These are phyloP conservation scores for Colletotrichum liaoningense DNA, from an alignment of 2,329 filamentous ascomycete species.

Conservation along the genomic window DNA sequence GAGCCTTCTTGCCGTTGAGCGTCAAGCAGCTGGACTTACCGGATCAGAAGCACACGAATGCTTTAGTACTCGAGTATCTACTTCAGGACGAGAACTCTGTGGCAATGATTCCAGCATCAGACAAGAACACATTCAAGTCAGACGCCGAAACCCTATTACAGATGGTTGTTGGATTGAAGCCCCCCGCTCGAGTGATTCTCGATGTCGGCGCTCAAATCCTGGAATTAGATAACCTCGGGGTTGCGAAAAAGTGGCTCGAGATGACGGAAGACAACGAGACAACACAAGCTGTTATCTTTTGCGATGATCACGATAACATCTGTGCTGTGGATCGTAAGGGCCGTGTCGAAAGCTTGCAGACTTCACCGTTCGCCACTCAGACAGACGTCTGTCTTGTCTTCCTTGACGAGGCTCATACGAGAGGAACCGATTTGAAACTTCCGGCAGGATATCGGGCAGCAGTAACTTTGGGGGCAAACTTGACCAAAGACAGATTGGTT, in stretches of 20 bases:
- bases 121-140: conserved; percentile 29
- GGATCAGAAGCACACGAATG: conserved; percentile 73
- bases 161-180: conserved; percentile 51
- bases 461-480: conserved; percentile 72
- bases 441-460: conserved; percentile 70
- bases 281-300: conserved; percentile 65
- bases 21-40: conserved; percentile 67
- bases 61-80: conserved; percentile 70
- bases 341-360: conserved; percentile 59
- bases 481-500: conserved; percentile 76
- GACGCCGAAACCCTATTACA: conserved; percentile 57
- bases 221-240: conserved; percentile 67
- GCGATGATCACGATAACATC: conserved; percentile 66
- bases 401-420: conserved; percentile 76
- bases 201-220: conserved; percentile 79
- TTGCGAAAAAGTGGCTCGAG: conserved; percentile 67
- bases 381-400: conserved; percentile 73
- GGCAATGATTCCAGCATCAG: conserved; percentile 36
- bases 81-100: conserved; percentile 64
- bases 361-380: conserved; percentile 68
- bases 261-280: conserved; percentile 27
- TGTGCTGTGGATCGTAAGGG: conserved; percentile 63
- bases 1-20: conserved; percentile 65
- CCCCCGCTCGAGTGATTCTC: conserved; percentile 68
- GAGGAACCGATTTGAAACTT: conserved; percentile 76